phyloP scores from a whole-genome alignment of 495 filamentous ascomycete species.

The Podospora conica region DNA sequence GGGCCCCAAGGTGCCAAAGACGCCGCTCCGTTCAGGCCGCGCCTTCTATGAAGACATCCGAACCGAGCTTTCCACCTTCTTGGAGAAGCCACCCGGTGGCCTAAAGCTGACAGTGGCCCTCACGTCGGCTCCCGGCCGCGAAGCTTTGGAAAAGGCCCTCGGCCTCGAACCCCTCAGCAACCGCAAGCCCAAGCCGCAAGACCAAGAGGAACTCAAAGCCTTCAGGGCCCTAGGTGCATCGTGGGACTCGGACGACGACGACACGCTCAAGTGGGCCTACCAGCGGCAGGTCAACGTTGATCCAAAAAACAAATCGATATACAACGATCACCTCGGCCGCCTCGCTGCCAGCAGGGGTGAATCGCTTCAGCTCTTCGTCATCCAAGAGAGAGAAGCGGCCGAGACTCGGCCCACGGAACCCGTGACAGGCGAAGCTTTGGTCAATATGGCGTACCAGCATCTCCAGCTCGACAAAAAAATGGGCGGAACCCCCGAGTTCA shows the following conservation, averaged over 20 bases:
- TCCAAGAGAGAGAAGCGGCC: conserved; percentile 6
- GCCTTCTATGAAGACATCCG: conserved; percentile 32
- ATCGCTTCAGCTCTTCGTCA: conserved; percentile 23
- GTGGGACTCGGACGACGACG: conserved; percentile 13
- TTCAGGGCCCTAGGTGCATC: conserved; percentile 20
- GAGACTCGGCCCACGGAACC: background rate
- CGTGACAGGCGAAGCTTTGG: background rate
- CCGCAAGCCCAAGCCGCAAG: background rate
- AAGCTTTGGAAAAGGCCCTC: conserved; percentile 18
- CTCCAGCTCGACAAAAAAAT: conserved; percentile 14
- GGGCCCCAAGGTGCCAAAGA: conserved; percentile 16
- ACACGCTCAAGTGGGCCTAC: conserved; percentile 26
- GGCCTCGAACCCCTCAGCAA: background rate
- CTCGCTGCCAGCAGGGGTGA: conserved; percentile 14
- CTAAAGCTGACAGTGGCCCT: conserved; percentile 15
- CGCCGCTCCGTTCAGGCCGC: conserved; percentile 18
- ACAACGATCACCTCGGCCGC: conserved; percentile 19
- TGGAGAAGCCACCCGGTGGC: conserved; percentile 14
- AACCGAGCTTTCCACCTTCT: conserved; percentile 30
- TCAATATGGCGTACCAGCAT: conserved; percentile 17
- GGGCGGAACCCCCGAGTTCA: background rate
- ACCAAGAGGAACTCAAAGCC: background rate
- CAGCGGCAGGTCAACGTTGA: conserved; percentile 18
- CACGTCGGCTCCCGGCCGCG: conserved; percentile 11
- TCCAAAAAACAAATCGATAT: conserved; percentile 8